These are phyloP conservation scores for Cladosporium sp. DNA, from an alignment of 2,329 filamentous ascomycete genomes.

Conservation along the genomic window DNA sequence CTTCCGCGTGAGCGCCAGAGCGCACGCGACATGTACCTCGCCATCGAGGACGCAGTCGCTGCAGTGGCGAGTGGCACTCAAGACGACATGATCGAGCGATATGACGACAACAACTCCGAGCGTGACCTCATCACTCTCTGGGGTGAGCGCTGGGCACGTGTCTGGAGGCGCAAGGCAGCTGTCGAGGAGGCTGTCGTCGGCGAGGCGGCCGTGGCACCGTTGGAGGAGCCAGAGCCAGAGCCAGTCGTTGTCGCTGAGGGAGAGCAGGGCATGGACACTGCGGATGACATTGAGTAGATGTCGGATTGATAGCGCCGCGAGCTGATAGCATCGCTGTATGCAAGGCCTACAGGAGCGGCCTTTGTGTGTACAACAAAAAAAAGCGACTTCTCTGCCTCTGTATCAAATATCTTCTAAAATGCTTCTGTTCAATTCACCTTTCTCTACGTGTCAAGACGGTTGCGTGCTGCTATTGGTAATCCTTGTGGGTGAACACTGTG, in stretches of 20 bases:
- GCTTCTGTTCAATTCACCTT: neutral
- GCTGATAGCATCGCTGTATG: neutral
- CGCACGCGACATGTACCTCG: constrained; percentile 77
- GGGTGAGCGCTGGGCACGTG: constrained; percentile 82
- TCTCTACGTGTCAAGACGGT: neutral
- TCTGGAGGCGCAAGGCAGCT: constrained; percentile 77
- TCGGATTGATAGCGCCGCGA: neutral
- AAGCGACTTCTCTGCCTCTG: neutral
- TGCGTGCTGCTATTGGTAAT: neutral
- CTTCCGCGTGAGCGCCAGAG: constrained; percentile 67
- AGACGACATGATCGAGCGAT: constrained; percentile 72
- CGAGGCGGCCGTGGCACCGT: constrained; percentile 55
- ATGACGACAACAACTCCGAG: constrained; percentile 57
- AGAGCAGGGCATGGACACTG: constrained; percentile 31
- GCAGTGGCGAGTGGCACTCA: constrained; percentile 72
- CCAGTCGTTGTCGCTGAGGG: constrained; percentile 24
- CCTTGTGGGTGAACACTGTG: neutral
- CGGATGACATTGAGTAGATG: constrained; percentile 28
- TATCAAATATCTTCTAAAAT: neutral
- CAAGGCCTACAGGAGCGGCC: neutral
- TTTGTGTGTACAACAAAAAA: neutral
- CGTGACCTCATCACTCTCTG: constrained; percentile 71
- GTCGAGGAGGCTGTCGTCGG: constrained; percentile 77
- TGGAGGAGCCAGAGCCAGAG: constrained; percentile 34
- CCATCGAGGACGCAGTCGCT: constrained; percentile 75